Evolutionary conservation across 805 yeast genomes (phyloP), one percentile per base, ranked within the genome.

Genomic region (Wickerhamomyces pijperi): DNA sequence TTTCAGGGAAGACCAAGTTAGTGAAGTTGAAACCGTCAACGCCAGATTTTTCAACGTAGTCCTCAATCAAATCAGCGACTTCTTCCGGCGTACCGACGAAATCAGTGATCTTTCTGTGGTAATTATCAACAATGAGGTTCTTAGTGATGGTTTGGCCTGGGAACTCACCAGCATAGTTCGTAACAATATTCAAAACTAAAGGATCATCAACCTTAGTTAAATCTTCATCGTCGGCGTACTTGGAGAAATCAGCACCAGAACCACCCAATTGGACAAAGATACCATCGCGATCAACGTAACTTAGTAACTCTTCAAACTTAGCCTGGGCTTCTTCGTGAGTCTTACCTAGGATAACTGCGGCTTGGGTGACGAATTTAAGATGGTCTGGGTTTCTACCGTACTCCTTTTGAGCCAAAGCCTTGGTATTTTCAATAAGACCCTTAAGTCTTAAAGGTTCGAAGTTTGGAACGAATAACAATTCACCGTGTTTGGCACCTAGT

Each of bases 401-500:
- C 32, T 48, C 53, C 28, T 53, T 60, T 28, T 48, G 44, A 3
- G 70, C 70, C 3, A 60, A 37, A 19, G 48, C 44, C 37, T 57
- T 63, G 34, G 62, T 51, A n/a, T 54, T 59, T 16, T 48, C 49
- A 28, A 62, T 56, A 28, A 58, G 49, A 7, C 43, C 50, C 4
- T 47, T 54, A 31, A 60, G 49, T n/a, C 39, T 47, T 29, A 53
- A 56, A 4, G 69, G 64, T 9, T 64, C 50, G 35, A 53, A 50
- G 16, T 57, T 56, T 12, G 59, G 52, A 18, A 65, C 52, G 46
- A 67, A 67, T 20, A 67, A 61, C 9, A 58, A 56, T 44, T 67
- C 73, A 5, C 66, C 72, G 46, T 64, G 61, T 42, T 61, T 61
- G n/a, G 73, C 71, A 17, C 70, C 73, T 40, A 64, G 56, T 9